A percentile compares a stretch with the other conserved stretches of the same genome.
Conservation (phyloP, 441 rosid genomes). For the Pelargonium citronellum region DNA sequence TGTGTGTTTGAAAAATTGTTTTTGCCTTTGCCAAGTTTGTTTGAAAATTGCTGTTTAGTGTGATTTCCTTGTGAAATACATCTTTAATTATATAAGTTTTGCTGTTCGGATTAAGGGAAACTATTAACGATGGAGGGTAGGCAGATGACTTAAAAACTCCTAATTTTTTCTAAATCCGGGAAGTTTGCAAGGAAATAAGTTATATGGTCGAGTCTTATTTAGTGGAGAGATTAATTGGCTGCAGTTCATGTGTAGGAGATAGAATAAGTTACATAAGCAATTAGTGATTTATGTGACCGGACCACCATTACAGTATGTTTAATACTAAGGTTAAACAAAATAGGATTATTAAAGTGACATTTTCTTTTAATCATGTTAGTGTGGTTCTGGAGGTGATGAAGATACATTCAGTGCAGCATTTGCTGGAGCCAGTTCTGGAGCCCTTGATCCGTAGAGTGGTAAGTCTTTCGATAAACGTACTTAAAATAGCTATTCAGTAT, state of each 20-base stretch:
- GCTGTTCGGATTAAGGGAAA: not conserved
- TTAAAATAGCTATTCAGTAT: not conserved
- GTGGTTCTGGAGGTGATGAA: slow-evolving; percentile 90
- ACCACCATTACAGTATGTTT: not conserved
- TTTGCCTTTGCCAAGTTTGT: no score
- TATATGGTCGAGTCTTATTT: no score
- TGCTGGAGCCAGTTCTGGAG: slow-evolving; percentile 79
- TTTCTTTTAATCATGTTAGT: slow-evolving; percentile 36
- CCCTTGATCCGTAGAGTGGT: slow-evolving; percentile 95
- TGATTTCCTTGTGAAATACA: not conserved
- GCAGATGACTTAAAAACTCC: no score
- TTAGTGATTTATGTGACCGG: not conserved
- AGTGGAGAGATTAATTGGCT: not conserved
- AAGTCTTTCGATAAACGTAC: slow-evolving; percentile 19
- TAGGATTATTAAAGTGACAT: slow-evolving; percentile 10
- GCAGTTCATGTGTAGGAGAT: not conserved
- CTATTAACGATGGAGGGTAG: no score
- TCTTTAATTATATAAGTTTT: not conserved
- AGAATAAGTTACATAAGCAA: not conserved
- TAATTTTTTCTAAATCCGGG: no score
- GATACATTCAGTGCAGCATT: slow-evolving; percentile 57
- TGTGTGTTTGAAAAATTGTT: no score
- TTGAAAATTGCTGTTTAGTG: not conserved
- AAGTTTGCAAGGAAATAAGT: no score
- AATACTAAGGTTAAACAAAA: slow-evolving; percentile 1